These are phyloP conservation scores for Eucalyptus marginata DNA, from an alignment of 345 rosid genomes.

Conservation along the genomic window DNA sequence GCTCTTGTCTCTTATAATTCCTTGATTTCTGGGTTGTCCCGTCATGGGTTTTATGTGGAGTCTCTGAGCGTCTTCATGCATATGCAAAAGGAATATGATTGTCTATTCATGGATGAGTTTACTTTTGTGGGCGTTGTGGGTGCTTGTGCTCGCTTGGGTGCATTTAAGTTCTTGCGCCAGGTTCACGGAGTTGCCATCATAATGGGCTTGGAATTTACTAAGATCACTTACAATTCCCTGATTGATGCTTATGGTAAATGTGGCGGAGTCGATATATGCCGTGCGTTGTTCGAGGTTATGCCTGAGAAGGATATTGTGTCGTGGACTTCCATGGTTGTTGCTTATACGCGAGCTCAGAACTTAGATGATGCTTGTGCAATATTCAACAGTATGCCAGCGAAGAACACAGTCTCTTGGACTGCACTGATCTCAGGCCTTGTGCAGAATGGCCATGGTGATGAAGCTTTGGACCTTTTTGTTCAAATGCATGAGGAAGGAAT, in stretches of 20 bases:
- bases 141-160: constrained; percentile 23
- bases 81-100: constrained; percentile 5
- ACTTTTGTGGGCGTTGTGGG: constrained; percentile 27
- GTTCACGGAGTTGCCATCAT: constrained; percentile 17
- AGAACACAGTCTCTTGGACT: constrained; percentile 29
- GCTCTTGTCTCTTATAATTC: constrained; percentile 28
- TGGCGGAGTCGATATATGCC: constrained; percentile 6
- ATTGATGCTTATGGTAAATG: constrained; percentile 43
- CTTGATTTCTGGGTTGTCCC: constrained; percentile 26
- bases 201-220: constrained; percentile 17
- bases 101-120: constrained; percentile 10
- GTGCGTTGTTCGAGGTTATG: constrained; percentile 11
- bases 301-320: constrained; percentile 26
- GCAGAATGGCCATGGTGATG: constrained; percentile 12
- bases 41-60: constrained; percentile 15
- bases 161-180: constrained; percentile 8
- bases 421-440: constrained; percentile 22
- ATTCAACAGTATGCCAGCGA: constrained; percentile 19
- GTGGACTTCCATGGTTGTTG: constrained; percentile 36
- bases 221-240: constrained; percentile 18
- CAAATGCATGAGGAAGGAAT: constrained; percentile 24
- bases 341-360: constrained; percentile 11
- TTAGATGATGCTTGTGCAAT: constrained; percentile 19
- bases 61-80: constrained; percentile 6
- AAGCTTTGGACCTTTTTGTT: constrained; percentile 17